Conservation (phyloP, 805 yeast species). For the Wickerhamia fluorescens region DNA sequence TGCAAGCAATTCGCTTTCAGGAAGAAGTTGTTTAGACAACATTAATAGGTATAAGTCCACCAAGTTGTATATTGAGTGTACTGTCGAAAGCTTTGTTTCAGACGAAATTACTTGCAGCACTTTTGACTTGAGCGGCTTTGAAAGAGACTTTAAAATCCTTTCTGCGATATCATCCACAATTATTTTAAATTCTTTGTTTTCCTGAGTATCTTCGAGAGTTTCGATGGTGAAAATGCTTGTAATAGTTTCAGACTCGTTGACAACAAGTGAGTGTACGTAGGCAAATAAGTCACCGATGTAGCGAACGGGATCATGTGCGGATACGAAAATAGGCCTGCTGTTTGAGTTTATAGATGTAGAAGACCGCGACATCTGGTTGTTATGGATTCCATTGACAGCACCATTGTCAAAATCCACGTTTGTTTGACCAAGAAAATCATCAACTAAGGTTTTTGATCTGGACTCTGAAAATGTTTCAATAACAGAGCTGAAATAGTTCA, state of each 20-base stretch:
- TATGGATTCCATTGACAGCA: conserved; percentile 3
- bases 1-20: conserved; percentile 13
- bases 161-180: conserved; percentile 34
- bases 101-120: conserved; percentile 63
- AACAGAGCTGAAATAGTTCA: conserved; percentile 50
- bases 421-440: conserved; percentile 61
- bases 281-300: conserved; percentile 86
- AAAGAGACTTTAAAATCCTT: conserved; percentile 45
- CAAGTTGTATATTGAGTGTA: conserved; percentile 55
- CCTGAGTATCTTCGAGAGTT: conserved; percentile 14
- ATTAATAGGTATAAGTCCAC: conserved; percentile 64
- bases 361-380: conserved; percentile 7
- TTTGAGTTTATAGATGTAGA: conserved; percentile 1
- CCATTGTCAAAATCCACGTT: conserved; percentile 10
- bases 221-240: conserved; percentile 44
- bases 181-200: conserved; percentile 22
- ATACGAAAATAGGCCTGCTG: conserved; percentile 48
- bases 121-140: conserved; percentile 54
- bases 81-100: conserved; percentile 49
- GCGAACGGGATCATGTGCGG: conserved; percentile 74
- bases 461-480: conserved; percentile 57
- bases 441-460: conserved; percentile 56
- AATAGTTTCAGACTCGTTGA: conserved; percentile 78
- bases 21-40: conserved; percentile 43
- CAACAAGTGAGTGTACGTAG: conserved; percentile 76